These are phyloP conservation scores for Termitomyces eurrhizus DNA, from an alignment of 768 basidiomycete species.

Conservation along the genomic window DNA sequence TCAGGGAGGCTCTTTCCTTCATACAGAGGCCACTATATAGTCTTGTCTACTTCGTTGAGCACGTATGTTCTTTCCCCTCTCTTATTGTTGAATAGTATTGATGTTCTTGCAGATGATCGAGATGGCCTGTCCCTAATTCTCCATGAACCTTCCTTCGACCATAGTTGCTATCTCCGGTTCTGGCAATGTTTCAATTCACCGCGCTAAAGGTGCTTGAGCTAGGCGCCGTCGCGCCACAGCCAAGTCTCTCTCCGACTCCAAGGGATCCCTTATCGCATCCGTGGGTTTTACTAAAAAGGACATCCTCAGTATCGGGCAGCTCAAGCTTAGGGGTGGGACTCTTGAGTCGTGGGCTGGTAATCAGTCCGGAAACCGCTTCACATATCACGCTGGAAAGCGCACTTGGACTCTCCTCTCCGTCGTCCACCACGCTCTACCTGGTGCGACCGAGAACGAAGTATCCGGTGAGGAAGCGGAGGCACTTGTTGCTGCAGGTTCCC, in stretches of 20 bases:
- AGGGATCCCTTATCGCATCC: slow-evolving; percentile 58
- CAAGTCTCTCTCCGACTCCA: slow-evolving; percentile 71
- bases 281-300: slow-evolving; percentile 56
- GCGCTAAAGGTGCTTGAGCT: slow-evolving; percentile 76
- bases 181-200: slow-evolving; percentile 75
- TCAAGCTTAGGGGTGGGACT: slow-evolving; percentile 54
- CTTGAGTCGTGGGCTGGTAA: slow-evolving; percentile 34
- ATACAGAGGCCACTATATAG: slow-evolving; percentile 73
- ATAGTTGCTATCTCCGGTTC: slow-evolving; percentile 59
- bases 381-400: slow-evolving; percentile 51
- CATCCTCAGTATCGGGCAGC: slow-evolving; percentile 44
- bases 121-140: neutral
- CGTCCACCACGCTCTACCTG: slow-evolving; percentile 64
- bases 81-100: neutral
- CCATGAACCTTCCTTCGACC: slow-evolving; percentile 32
- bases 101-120: slow-evolving; percentile 34
- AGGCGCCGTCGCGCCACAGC: slow-evolving; percentile 68
- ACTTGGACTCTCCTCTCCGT: slow-evolving; percentile 63
- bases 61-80: slow-evolving; percentile 34
- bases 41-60: slow-evolving; percentile 71
- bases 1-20: slow-evolving; percentile 72
- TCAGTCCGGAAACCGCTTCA: slow-evolving; percentile 33
- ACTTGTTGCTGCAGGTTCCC: slow-evolving; percentile 61
- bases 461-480: slow-evolving; percentile 66
- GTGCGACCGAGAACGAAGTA: slow-evolving; percentile 71